These are phyloP conservation scores for barrel medic (Medicago truncatula) DNA, from an alignment of 306 rosid species.

Conservation along the genomic window DNA sequence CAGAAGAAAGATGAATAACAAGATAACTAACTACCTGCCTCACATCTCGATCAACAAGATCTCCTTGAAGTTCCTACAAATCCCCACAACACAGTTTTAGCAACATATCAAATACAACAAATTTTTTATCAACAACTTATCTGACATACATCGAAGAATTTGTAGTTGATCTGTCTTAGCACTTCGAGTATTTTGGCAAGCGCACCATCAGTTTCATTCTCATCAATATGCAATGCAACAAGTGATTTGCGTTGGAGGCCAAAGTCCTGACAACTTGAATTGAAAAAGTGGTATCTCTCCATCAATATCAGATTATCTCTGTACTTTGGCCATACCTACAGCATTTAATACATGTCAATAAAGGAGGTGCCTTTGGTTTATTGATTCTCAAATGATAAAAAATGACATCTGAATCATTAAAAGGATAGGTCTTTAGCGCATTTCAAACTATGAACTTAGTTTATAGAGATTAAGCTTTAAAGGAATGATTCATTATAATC, in stretches of 20 bases:
- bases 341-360: conserved; percentile 18
- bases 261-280: conserved; percentile 79
- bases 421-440: conserved; percentile 8
- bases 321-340: conserved; percentile 88
- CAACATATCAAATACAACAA: conserved; percentile 12
- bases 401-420: conserved; percentile 24
- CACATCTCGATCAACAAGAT: conserved; percentile 70
- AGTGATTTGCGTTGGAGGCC: conserved; percentile 73
- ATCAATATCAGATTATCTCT: conserved; percentile 77
- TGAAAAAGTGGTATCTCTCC: conserved; percentile 89
- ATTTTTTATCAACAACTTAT: background rate
- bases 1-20: conserved; percentile 1
- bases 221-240: conserved; percentile 71
- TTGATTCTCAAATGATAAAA: conserved; percentile 29
- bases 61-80: conserved; percentile 62
- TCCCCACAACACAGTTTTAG: conserved; percentile 44
- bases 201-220: conserved; percentile 76
- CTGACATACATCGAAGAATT: conserved; percentile 72
- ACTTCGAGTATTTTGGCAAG: conserved; percentile 70
- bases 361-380: background rate
- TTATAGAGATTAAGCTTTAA: conserved; percentile 6
- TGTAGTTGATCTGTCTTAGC: conserved; percentile 69
- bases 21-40: conserved; percentile 61
- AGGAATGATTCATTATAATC: background rate
- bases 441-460: background rate